phyloP scores from a whole-genome alignment of 257 asterid species.

The Orobanche coerulescens region DNA sequence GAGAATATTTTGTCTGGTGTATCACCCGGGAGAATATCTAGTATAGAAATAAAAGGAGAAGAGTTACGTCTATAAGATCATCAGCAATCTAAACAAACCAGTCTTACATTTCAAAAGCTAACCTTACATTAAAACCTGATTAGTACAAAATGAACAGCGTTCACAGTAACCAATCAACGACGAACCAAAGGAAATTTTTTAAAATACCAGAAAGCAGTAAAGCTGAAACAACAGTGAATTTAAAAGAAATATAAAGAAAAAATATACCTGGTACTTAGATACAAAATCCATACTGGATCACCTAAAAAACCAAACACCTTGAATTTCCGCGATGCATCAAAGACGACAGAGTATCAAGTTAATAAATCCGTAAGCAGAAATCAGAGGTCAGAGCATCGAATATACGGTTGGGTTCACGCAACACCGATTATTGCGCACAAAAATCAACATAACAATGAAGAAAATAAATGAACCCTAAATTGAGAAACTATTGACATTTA shows the following conservation, averaged over 20 bases:
- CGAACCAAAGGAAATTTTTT: neutral
- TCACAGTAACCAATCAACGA: neutral
- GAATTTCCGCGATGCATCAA: conserved; percentile 37
- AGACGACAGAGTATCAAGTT: conserved; percentile 1
- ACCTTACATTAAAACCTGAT: neutral
- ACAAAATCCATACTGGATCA: conserved; percentile 60
- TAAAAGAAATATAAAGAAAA: neutral
- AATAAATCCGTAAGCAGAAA: conserved; percentile 15
- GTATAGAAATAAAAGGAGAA: neutral
- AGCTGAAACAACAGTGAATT: conserved; percentile 7
- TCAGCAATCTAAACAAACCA: neutral
- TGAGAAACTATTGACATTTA: neutral
- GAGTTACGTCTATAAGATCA: too few species aligned
- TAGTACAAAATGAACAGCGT: neutral
- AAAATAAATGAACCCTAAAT: neutral
- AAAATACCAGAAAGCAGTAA: neutral
- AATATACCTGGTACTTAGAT: conserved; percentile 78
- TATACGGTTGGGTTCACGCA: neutral
- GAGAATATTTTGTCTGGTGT: too few species aligned
- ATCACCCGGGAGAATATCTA: too few species aligned
- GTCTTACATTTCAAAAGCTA: neutral
- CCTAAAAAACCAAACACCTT: conserved; percentile 23
- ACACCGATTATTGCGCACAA: neutral
- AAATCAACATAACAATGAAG: neutral
- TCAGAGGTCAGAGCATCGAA: conserved; percentile 16